Conservation (phyloP, 2,329 filamentous ascomycete genomes). For the Blastomyces emzantsi region DNA sequence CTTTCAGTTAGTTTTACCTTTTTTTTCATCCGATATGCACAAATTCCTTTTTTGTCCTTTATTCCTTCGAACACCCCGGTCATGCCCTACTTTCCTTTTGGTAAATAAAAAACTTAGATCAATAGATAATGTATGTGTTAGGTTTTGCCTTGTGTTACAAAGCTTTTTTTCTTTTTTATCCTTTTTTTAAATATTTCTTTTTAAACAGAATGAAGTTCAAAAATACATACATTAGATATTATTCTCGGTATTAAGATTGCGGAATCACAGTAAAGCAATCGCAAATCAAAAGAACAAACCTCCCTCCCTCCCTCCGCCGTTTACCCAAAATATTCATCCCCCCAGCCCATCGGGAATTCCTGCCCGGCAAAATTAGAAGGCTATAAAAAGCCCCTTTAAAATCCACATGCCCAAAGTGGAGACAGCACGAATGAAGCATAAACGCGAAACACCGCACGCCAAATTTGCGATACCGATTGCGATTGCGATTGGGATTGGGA, state of each 20-base stretch:
- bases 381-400: not conserved
- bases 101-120: conserved; percentile 7
- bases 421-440: not conserved
- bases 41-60: not conserved
- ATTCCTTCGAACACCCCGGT: not conserved
- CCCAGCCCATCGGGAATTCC: not conserved
- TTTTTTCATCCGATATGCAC: conserved; percentile 6
- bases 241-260: not conserved
- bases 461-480: not conserved
- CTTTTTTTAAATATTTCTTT: not conserved
- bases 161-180: not conserved
- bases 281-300: not conserved
- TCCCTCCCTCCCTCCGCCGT: not conserved
- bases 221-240: conserved; percentile 6
- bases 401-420: not conserved
- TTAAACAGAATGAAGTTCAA: not conserved
- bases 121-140: conserved; percentile 7
- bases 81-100: not conserved
- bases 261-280: not conserved
- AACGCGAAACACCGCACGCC: not conserved
- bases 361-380: not conserved
- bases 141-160: not conserved
- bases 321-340: not conserved
- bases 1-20: not conserved
- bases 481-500: too few relatives aligned